A percentile compares a stretch with the other conserved stretches of the same genome.
Evolutionary conservation across 2,329 filamentous ascomycete species (phyloP).

Genomic region (Cordyceps tenuipes): DNA sequence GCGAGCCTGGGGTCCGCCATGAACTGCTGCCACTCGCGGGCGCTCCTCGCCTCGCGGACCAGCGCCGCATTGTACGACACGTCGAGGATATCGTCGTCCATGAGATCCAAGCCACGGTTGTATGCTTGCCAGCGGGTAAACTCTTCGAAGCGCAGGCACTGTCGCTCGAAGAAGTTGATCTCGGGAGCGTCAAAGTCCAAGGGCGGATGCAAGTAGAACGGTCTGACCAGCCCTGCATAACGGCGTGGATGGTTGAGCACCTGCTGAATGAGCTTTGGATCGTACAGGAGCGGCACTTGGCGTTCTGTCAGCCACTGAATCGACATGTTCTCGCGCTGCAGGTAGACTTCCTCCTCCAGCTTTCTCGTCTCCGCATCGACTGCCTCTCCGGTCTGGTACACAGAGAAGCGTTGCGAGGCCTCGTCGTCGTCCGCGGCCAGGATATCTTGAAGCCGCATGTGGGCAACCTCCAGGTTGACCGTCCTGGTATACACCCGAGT

Average conservation of each 20-base stretch:
- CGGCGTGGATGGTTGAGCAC: neutral
- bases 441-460: neutral
- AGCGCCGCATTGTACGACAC: constrained; percentile 23
- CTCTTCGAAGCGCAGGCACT: neutral
- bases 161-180: neutral
- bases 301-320: neutral
- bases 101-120: constrained; percentile 46
- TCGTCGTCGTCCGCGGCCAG: neutral
- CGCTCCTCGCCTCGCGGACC: neutral
- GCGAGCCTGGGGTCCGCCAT: no score
- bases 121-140: neutral
- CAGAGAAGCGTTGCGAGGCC: neutral
- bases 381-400: neutral
- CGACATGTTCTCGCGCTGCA: neutral
- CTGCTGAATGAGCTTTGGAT: neutral
- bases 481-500: neutral
- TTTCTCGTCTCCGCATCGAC: neutral
- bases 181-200: neutral
- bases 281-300: neutral
- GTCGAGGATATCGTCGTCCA: constrained; percentile 71
- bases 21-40: neutral
- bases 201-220: constrained; percentile 1
- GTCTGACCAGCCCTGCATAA: neutral
- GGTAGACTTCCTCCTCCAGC: neutral
- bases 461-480: neutral